Percentiles rank a stretch among this genome's conserved stretches.
These are phyloP conservation scores for Lentinula guzmanii DNA, from an alignment of 768 basidiomycete genomes.

Conservation along the genomic window DNA sequence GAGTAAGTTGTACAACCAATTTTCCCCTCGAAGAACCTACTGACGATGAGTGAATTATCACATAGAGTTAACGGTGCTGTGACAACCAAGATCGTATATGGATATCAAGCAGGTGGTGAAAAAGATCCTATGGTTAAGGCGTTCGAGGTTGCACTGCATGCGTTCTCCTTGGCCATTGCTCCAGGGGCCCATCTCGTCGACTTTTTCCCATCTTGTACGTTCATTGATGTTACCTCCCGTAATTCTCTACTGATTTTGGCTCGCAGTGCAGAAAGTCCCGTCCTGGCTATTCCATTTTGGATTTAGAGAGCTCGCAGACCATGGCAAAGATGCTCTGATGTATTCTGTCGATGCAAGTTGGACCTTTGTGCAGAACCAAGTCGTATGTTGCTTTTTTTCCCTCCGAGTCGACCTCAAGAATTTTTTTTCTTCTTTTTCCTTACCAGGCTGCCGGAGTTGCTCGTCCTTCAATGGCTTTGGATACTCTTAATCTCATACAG, in stretches of 20 bases:
- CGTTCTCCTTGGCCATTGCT: slow-evolving; percentile 4
- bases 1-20: not conserved
- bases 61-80: slow-evolving; percentile 6
- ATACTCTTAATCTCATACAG: not conserved
- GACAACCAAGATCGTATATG: slow-evolving; percentile 21
- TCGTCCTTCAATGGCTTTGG: not conserved
- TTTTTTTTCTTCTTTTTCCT: not conserved
- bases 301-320: slow-evolving; percentile 21
- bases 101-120: slow-evolving; percentile 21
- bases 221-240: too few species aligned
- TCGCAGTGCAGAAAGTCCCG: slow-evolving; percentile 23
- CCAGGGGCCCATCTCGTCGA: slow-evolving; percentile 14
- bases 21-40: too few species aligned
- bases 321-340: not conserved
- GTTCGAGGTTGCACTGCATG: slow-evolving; percentile 14
- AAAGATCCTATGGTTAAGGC: slow-evolving; percentile 22
- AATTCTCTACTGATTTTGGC: not conserved
- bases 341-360: not conserved
- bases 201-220: slow-evolving; percentile 21
- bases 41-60: not conserved
- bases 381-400: not conserved
- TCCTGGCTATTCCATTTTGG: slow-evolving; percentile 15
- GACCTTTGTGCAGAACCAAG: slow-evolving; percentile 1
- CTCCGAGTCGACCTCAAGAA: not conserved
- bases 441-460: not conserved